Conservation (phyloP, 306 rosid species). For the Pterocarpus macrocarpus region DNA sequence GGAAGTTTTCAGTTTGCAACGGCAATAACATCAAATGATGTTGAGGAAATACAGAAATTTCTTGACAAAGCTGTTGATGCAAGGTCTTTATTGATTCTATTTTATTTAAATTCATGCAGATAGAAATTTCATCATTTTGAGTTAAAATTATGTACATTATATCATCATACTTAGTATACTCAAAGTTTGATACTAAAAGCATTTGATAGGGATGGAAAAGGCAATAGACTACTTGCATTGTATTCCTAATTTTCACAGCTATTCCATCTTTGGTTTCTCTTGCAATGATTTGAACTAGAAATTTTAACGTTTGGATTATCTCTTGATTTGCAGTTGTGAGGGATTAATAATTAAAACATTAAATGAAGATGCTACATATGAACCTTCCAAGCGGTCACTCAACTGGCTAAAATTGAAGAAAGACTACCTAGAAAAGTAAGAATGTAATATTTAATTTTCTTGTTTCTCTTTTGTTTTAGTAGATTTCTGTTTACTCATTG, state of each 20-base stretch:
- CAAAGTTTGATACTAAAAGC: constrained; percentile 21
- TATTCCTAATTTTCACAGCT: constrained; percentile 23
- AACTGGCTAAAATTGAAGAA: constrained; percentile 98
- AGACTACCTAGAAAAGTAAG: constrained; percentile 87
- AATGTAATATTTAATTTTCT: constrained; percentile 26
- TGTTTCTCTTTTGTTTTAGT: constrained; percentile 29
- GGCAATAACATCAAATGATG: constrained; percentile 83
- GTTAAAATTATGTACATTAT: constrained; percentile 4
- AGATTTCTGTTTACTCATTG: constrained; percentile 43
- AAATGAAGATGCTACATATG: constrained; percentile 87
- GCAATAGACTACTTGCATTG: constrained; percentile 5
- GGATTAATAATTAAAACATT: constrained; percentile 91
- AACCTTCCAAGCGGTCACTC: constrained; percentile 88
- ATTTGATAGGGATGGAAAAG: constrained; percentile 4
- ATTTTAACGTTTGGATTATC: constrained; percentile 28
- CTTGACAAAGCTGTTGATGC: constrained; percentile 76
- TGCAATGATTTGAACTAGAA: constrained; percentile 12
- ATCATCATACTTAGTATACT: constrained; percentile 18
- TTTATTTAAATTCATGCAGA: constrained; percentile 34
- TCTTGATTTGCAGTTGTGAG: constrained; percentile 75
- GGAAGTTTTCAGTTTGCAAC: constrained; percentile 90
- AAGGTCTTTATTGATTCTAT: constrained; percentile 62
- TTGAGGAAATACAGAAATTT: constrained; percentile 92
- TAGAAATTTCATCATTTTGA: constrained; percentile 37
- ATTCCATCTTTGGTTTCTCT: constrained; percentile 24